phyloP scores from a whole-genome alignment of 129 eudicot genomes.

The Ambrosia trifida region DNA sequence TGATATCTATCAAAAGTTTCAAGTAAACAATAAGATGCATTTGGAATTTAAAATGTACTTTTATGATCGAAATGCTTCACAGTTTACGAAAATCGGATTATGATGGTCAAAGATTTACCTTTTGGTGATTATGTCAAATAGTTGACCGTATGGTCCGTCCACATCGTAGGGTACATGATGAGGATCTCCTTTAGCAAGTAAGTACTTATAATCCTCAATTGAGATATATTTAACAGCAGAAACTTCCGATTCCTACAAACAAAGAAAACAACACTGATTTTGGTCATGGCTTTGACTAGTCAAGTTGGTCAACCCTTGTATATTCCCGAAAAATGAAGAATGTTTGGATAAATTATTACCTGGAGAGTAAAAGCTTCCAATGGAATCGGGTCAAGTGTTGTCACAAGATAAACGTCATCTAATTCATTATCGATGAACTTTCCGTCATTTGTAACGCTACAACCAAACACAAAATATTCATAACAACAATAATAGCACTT shows the following conservation, averaged over 20 bases:
- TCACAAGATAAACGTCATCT: constrained; percentile 87
- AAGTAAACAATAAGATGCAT: constrained; percentile 6
- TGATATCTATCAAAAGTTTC: constrained; percentile 57
- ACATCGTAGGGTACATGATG: constrained; percentile 69
- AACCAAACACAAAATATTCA: constrained; percentile 33
- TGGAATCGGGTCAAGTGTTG: constrained; percentile 84
- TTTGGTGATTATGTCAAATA: constrained; percentile 62
- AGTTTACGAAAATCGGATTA: constrained; percentile 3
- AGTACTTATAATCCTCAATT: constrained; percentile 63
- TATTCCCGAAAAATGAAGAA: constrained; percentile 6
- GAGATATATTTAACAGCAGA: constrained; percentile 88
- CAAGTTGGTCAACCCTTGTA: constrained; percentile 10
- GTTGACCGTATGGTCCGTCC: constrained; percentile 74
- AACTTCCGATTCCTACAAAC: constrained; percentile 83
- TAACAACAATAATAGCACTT: neutral
- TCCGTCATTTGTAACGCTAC: constrained; percentile 82
- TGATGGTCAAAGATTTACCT: constrained; percentile 47
- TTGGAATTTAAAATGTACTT: neutral
- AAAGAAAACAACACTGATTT: constrained; percentile 11
- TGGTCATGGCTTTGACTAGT: neutral
- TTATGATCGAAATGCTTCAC: neutral
- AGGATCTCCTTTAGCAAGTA: constrained; percentile 77
- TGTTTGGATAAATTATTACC: constrained; percentile 34
- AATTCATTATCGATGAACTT: constrained; percentile 83
- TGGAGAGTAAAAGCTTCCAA: constrained; percentile 96